Conservation (phyloP, 1,139 yeast species). For the Pichia sp. region DNA sequence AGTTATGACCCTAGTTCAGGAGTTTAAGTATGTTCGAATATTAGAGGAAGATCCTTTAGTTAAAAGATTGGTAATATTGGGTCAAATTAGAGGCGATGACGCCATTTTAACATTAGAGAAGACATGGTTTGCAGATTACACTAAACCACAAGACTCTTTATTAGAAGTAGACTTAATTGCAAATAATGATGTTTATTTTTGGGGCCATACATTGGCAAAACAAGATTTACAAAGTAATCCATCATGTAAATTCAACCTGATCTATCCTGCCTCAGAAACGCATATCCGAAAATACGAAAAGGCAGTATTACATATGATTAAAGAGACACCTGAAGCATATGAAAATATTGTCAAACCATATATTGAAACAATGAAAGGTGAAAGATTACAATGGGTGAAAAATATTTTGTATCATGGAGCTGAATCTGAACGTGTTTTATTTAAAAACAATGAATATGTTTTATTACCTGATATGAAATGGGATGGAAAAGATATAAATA, state of each 20-base stretch:
- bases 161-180: slow-evolving; percentile 44
- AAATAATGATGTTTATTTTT: slow-evolving; percentile 73
- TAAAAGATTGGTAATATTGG: slow-evolving; percentile 61
- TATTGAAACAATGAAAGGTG: slow-evolving; percentile 70
- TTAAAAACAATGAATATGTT: slow-evolving; percentile 57
- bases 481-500: slow-evolving; percentile 69
- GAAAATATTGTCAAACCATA: slow-evolving; percentile 59
- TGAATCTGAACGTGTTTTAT: slow-evolving; percentile 73
- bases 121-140: slow-evolving; percentile 55
- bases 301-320: slow-evolving; percentile 53
- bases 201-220: slow-evolving; percentile 57
- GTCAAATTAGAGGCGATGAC: slow-evolving; percentile 47
- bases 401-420: slow-evolving; percentile 78
- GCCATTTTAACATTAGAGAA: slow-evolving; percentile 78
- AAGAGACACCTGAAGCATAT: slow-evolving; percentile 81
- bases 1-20: background rate
- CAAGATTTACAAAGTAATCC: slow-evolving; percentile 48
- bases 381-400: slow-evolving; percentile 81
- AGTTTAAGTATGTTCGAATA: slow-evolving; percentile 22
- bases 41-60: slow-evolving; percentile 56
- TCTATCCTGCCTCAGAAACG: slow-evolving; percentile 84
- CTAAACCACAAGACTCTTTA: slow-evolving; percentile 25
- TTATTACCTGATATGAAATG: slow-evolving; percentile 84
- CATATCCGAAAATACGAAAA: slow-evolving; percentile 71
- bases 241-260: slow-evolving; percentile 65